Evolutionary conservation across 2,329 filamentous ascomycete species (phyloP), one percentile per base, ranked within the genome.

Genomic region (Trichoderma semiorbis): DNA sequence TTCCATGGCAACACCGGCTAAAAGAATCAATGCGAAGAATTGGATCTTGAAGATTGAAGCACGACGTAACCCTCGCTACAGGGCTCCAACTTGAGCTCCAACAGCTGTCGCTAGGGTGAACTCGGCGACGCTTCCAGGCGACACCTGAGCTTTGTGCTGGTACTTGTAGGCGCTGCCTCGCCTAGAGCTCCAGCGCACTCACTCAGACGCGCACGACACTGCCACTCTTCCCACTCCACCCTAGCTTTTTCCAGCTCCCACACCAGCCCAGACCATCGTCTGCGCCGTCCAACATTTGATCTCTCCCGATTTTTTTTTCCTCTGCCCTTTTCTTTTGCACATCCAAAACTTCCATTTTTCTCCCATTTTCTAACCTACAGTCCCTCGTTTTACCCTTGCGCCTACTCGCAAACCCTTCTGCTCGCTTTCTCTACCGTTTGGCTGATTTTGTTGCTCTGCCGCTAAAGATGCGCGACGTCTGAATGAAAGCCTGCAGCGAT

Each of bases 401-500:
- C 58, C 28, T 24, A n/a, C 64, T 57, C 47, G 14, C 50, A 57
- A 12, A 28, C 34, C 36, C 34, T 61, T 34, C 7, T 60, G n/a
- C 12, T 63, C 39, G 57, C 50, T 55, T 55, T 21, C 39, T n/a
- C 32, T 47, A 69, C 26, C 28, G n/a, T 66, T 36, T 47, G 43
- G 62, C 18, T 53, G 61, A 71, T 71, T 11, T 26, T n/a, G 30
- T 26, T 26, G 39, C 18, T 43, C 11, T 39, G 67, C 34, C 55
- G 62, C 74, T 69, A n/a, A 76, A 74, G 71, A 77, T 77, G 76
- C 66, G 72, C 75, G 67, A 72, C 73, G 71, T 69, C 58, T 76
- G 74, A 77, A 72, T 69, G 72, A 72, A 72, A 68, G 71, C 74
- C 58, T 69, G 57, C 36, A 71, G 60, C 68, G 69, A 62, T 63